Evolutionary conservation across 176 grass and related monocot species (phyloP).

Genomic region (Hsuehochloa calcarea): DNA sequence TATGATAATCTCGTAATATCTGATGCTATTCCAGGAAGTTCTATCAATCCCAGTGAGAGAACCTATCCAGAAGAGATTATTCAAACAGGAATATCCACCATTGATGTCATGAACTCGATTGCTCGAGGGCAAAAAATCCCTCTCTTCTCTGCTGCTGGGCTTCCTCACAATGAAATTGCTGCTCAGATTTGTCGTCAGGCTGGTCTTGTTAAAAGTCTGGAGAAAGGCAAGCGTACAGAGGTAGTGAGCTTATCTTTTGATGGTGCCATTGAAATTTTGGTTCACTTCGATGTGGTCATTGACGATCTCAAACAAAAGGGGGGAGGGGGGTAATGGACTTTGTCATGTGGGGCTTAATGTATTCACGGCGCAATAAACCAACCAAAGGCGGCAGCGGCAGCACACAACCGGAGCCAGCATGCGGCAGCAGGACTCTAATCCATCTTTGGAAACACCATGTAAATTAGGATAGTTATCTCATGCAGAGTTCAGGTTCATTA

Average conservation of each 20-base stretch:
- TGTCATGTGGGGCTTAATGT: no score
- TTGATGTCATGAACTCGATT: slow-evolving; percentile 98
- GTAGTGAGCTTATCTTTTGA: slow-evolving; percentile 23
- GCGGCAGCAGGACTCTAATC: no score
- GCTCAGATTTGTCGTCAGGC: slow-evolving; percentile 99
- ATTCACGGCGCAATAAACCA: no score
- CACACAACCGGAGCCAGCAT: no score
- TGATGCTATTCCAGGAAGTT: slow-evolving; percentile 63
- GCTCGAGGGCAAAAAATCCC: slow-evolving; percentile 96
- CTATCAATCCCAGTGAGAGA: slow-evolving; percentile 96
- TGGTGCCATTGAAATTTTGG: no score
- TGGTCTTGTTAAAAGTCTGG: slow-evolving; percentile 90
- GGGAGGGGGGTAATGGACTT: no score
- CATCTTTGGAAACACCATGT: no score
- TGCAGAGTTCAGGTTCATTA: no score
- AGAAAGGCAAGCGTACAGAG: slow-evolving; percentile 77
- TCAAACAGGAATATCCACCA: slow-evolving; percentile 94
- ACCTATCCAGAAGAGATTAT: slow-evolving; percentile 99
- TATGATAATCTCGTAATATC: not conserved
- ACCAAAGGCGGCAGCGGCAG: no score
- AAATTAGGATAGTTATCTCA: no score
- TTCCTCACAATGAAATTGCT: slow-evolving; percentile 99
- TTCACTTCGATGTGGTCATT: slow-evolving; percentile 24
- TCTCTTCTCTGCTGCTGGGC: slow-evolving; percentile 89
- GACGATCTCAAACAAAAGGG: slow-evolving; percentile 10